phyloP scores from a whole-genome alignment of 768 basidiomycete genomes.

The Auricularia sp. region DNA sequence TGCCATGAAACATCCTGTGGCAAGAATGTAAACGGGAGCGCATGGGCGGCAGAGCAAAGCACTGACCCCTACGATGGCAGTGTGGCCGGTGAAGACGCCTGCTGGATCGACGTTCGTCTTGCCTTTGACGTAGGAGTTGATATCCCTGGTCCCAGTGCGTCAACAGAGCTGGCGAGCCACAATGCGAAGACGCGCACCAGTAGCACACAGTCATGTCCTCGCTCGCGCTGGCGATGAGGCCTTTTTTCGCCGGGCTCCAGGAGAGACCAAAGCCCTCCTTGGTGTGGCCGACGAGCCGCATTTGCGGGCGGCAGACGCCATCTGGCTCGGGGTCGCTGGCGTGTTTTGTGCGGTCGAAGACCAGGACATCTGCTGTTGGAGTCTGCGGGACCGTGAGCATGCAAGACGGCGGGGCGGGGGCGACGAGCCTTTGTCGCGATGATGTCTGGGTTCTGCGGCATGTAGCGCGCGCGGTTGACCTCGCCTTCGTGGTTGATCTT shows the following conservation, averaged over 20 bases:
- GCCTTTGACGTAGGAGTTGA: slow-evolving; percentile 76
- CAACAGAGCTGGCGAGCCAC: neutral
- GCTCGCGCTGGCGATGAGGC: slow-evolving; percentile 82
- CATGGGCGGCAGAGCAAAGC: slow-evolving; percentile 19
- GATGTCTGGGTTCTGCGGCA: slow-evolving; percentile 97
- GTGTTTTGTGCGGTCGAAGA: slow-evolving; percentile 98
- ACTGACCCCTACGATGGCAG: slow-evolving; percentile 76
- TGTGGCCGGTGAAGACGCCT: slow-evolving; percentile 77
- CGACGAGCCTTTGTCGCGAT: slow-evolving; percentile 73
- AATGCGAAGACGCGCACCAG: slow-evolving; percentile 46
- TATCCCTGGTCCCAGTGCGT: slow-evolving; percentile 55
- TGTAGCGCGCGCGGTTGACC: slow-evolving; percentile 95
- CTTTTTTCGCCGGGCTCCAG: slow-evolving; percentile 79
- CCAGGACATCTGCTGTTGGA: slow-evolving; percentile 76
- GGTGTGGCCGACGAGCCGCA: slow-evolving; percentile 79
- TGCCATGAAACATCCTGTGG: slow-evolving; percentile 95
- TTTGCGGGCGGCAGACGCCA: slow-evolving; percentile 82
- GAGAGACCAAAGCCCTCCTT: slow-evolving; percentile 92
- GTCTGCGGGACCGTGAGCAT: slow-evolving; percentile 21
- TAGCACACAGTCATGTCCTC: slow-evolving; percentile 95
- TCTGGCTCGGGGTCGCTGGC: slow-evolving; percentile 83
- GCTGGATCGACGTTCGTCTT: slow-evolving; percentile 78
- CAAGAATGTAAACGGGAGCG: neutral
- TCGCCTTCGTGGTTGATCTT: slow-evolving; percentile 93
- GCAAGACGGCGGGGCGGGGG: neutral